Evolutionary conservation across 192 early-diverging fungal genomes (phyloP), one percentile per base, ranked within the genome.

Genomic region (Mortierella hygrophila): DNA sequence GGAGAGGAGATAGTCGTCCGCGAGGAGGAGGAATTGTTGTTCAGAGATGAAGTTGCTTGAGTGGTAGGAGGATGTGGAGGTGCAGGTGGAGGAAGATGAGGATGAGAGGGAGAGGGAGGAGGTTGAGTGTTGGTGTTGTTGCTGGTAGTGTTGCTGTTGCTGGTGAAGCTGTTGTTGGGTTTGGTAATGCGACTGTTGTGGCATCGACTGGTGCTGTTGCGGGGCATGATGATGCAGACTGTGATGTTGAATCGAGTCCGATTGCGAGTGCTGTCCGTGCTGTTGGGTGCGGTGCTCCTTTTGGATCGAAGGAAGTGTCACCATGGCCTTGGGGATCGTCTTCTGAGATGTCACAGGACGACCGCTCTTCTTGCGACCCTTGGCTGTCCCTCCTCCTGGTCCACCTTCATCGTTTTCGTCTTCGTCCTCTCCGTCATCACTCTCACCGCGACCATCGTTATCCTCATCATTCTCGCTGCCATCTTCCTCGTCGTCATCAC

Each of bases 1-100:
- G 15, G 89, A 89, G 11, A 85, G 68, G n/a, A 91, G 82, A 65
- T 91, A 91, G 16, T 89, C 88, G 29, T 89, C 76, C 1, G 90
- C 83, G 23, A 90, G 88, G 20, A 73, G 72, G 15, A 89, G 74
- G 63, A 91, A 91, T 42, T 90, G 89, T 23, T 86, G 81, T 26
- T 86, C 76, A 1, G 85, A 89, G n/a, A 90, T 89, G 63, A 88
- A 90, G 47, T 88, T 88, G 37, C 85, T 80, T 0, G 72, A 80
- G 55, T 80, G 73, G 15, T 73, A 32, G 4, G 78, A 71, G 15
- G 82, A 74, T n/a, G 68, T 15, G 6, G 76, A 44, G 20, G n/a
- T 41, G 4, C 52, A 52, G 6, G 70, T 46, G 35, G 75, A 63
- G 26, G 26, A 18, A 0, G 75, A 35, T 13, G 75, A 78, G 29